These are phyloP conservation scores for Pythium grandisporangium DNA, from an alignment of 352 stramenopile species.

Conservation along the genomic window DNA sequence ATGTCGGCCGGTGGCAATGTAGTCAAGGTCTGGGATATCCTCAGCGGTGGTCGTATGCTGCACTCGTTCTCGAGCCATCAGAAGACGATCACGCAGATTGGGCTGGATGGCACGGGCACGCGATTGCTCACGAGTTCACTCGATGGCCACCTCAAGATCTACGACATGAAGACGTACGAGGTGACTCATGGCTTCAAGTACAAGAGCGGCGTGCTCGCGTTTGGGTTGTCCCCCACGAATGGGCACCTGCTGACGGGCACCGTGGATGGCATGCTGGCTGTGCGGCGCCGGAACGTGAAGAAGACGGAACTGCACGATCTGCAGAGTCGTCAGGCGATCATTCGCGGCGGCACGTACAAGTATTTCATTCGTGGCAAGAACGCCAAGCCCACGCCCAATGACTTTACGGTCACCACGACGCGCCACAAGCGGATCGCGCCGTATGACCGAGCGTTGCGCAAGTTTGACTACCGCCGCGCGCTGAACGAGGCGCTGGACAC, in stretches of 20 bases:
- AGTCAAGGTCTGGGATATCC: conserved; percentile 91
- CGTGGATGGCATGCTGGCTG: conserved; percentile 72
- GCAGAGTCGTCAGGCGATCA: conserved; percentile 54
- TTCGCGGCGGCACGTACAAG: conserved; percentile 82
- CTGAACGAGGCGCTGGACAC: conserved; percentile 92
- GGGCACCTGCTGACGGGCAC: conserved; percentile 72
- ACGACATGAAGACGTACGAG: conserved; percentile 89
- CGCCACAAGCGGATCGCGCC: conserved; percentile 87
- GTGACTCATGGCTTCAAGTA: conserved; percentile 87
- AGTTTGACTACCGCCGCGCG: conserved; percentile 95
- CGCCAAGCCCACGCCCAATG: conserved; percentile 50
- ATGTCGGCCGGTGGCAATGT: conserved; percentile 84
- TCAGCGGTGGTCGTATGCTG: conserved; percentile 78
- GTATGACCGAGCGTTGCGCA: conserved; percentile 90
- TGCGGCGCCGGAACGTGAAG: conserved; percentile 68
- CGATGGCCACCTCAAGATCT: conserved; percentile 92
- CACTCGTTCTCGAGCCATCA: conserved; percentile 90
- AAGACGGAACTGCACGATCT: conserved; percentile 60
- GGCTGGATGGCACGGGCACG: conserved; percentile 79
- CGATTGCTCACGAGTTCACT: conserved; percentile 85
- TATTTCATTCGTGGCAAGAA: conserved; percentile 88
- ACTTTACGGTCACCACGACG: conserved; percentile 72
- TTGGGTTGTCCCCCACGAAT: conserved; percentile 82
- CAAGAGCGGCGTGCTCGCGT: conserved; percentile 67
- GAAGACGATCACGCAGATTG: conserved; percentile 91